Base-by-base conservation (phyloP, 768 basidiomycete species). In the Macrolepiota albuminosa region DNA sequence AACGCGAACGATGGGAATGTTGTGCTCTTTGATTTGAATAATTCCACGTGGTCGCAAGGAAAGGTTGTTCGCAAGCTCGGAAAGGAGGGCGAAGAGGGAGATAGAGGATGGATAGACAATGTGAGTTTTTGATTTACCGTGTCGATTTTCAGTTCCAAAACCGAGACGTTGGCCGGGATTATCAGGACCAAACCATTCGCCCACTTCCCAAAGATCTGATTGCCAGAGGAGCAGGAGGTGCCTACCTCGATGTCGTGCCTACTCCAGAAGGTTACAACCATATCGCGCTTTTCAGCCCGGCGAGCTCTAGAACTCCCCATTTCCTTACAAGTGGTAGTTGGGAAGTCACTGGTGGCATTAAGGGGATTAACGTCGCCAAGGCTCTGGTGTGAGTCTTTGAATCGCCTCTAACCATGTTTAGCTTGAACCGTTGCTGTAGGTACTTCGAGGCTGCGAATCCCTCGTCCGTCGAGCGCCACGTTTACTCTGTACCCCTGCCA, bases 81-180 rank as follows among this genome's bases (percentile, higher is more conserved):
- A 4, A 82, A 84, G 68, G 69, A 86, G 39, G 96, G 93, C 6
- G 95, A 95, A 66, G 81, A 96, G 68, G 89, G 86, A 0, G 96
- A 97, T 68, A 85, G 85, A 40, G 97, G 97, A 1, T 99, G 97
- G 97, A 93, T 98, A 62, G 92, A 98, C 54, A 76, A 84, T 61
- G 94, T 93, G 63, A 61, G 88, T 77, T 42, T 24, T 33, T 24
- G 13, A 58, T 40, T 48, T 54, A 54, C 42, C 37, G 21, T 48
- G 54, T n/a, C 36, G 29, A 16, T 29, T 43, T 16, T 49, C 11
- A 18, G 1, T 21, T 31, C 13, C 10, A 24, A 45, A 46, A 50
- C 39, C 45, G 10, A 59, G 3, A 21, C 33, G 10, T 49, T 46
- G 26, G 4, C 37, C 24, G 54, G 24, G 10, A 50, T 43, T 21